A percentile compares a stretch with the other conserved stretches of the same genome.
phyloP scores from a whole-genome alignment of 306 rosid species.

The Fragaria nilgerrensis region DNA sequence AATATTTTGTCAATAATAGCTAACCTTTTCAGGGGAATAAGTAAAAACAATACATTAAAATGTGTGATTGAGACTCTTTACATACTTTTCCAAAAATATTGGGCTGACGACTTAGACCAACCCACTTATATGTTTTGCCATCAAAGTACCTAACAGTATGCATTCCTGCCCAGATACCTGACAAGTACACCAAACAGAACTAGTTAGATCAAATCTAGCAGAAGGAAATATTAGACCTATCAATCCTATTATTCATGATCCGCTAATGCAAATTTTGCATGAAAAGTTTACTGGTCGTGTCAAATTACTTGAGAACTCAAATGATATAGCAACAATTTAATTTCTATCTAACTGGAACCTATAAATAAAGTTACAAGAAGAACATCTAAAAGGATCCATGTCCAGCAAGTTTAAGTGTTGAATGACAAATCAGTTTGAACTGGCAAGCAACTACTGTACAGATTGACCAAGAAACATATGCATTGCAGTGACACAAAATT shows the following conservation, averaged over 20 bases:
- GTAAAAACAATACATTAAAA: neutral
- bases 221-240: neutral
- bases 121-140: conserved; percentile 99
- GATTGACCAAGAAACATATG: neutral
- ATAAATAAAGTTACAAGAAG: neutral
- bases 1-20: too few relatives aligned
- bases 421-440: neutral
- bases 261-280: neutral
- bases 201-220: conserved; percentile 4
- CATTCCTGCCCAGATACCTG: conserved; percentile 99
- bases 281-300: neutral
- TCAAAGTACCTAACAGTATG: conserved; percentile 92
- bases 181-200: conserved; percentile 24
- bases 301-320: neutral
- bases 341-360: neutral
- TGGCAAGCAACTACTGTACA: neutral
- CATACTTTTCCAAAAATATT: conserved; percentile 88
- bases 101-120: conserved; percentile 98
- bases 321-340: neutral
- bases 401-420: neutral
- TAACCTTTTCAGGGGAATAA: neutral
- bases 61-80: conserved; percentile 11
- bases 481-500: neutral
- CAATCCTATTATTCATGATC: neutral
- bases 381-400: neutral